Base-by-base conservation (phyloP, 2,329 filamentous ascomycete species). In the Penicillium olsonii region DNA sequence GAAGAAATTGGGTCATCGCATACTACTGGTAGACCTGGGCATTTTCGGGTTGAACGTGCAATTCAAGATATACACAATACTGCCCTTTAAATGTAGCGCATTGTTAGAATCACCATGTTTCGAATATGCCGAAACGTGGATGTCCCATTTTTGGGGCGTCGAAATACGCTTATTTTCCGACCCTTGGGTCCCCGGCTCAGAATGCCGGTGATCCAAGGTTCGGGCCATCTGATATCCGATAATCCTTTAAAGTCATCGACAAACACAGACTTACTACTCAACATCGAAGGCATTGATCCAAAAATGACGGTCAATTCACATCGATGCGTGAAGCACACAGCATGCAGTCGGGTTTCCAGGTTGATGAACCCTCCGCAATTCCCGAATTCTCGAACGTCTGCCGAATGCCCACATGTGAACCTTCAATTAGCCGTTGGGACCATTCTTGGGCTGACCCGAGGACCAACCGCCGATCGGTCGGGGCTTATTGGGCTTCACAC, bases 381-480 rank as follows among this genome's bases (percentile, higher is more conserved):
- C n/a, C n/a, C 11, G 31, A 11, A 34, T 34, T 34, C 31, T 35
- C 33, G 33, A 35, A 35, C 7, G 33, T 35, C 31, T 34, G 31
- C 33, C 17, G n/a, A 35, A 17, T 31, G 12, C 12, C 12, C 12
- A 31, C 27, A 24, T 24, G 27, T 11, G 27, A 31, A 31, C 5
- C 29, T 7, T 12, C 10, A 29, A 29, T 34, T 14, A 5, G 31
- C 14, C 14, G 3, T n/a, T n/a, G 2, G 17, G 33, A 35, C 33
- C 33, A 35, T 35, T 35, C 33, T 35, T 35, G 33, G 17, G 33
- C n/a, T 14, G 14, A 34, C 7, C 15, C 9, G 33, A 35, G n/a
- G 33, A 18, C n/a, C n/a, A 15, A 8, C 20, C n/a, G 47, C 42
- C 42, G 47, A 50, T 50, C 47, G 24, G 17, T 20, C 5, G 8